Percentiles rank a stretch among this genome's conserved stretches.
These are phyloP conservation scores for Alternaria triticimaculans DNA, from an alignment of 2,329 filamentous ascomycete species.

Conservation along the genomic window DNA sequence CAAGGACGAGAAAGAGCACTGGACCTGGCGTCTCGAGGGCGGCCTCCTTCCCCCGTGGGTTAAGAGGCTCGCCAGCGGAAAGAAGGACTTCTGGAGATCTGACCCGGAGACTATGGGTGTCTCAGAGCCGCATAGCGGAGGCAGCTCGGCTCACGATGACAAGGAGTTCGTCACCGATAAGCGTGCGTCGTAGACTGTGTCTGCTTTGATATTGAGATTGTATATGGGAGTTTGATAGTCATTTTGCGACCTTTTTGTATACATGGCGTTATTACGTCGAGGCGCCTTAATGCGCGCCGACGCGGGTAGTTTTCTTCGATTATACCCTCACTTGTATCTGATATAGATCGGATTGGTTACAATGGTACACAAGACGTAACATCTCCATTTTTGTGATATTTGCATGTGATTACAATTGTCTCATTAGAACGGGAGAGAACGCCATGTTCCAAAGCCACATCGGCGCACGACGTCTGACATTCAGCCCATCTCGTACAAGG, in stretches of 20 bases:
- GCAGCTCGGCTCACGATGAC: constrained; percentile 31
- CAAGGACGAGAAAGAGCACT: constrained; percentile 77
- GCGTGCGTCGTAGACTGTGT: constrained; percentile 24
- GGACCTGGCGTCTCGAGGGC: constrained; percentile 79
- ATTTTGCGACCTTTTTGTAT: neutral
- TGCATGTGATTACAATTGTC: neutral
- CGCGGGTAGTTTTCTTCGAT: neutral
- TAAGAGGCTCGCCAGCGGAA: constrained; percentile 66
- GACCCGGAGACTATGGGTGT: constrained; percentile 37
- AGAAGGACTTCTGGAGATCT: constrained; percentile 73
- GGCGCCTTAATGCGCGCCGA: neutral
- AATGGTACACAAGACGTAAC: neutral
- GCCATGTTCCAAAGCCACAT: neutral
- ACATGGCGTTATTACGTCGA: neutral
- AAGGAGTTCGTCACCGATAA: constrained; percentile 37
- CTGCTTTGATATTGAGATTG: neutral
- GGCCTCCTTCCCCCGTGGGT: constrained; percentile 80
- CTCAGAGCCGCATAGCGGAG: constrained; percentile 33
- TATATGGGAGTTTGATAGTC: neutral
- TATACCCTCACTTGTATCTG: constrained; percentile 19
- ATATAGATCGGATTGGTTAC: neutral
- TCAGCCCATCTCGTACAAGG: neutral
- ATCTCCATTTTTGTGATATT: accelerated
- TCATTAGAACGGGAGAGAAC: neutral
- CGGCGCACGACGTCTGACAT: neutral